These are phyloP conservation scores for Xylaria sp. DNA, from an alignment of 2,329 filamentous ascomycete species.

Conservation along the genomic window DNA sequence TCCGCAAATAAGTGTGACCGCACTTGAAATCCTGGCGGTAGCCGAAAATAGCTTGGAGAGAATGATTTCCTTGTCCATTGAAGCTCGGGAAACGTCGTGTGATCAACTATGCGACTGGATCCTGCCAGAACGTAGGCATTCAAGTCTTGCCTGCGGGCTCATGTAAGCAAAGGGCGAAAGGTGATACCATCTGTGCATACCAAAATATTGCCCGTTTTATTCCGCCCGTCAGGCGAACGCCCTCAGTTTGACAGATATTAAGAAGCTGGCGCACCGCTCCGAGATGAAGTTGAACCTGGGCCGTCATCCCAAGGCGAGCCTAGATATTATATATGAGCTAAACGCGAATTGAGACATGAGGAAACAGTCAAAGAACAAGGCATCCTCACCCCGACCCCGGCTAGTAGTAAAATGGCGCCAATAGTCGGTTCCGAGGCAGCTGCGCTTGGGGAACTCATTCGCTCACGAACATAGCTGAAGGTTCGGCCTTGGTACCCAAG, in stretches of 20 bases:
- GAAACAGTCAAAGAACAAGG: background rate
- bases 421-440: constrained; percentile 53
- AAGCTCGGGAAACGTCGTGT: constrained; percentile 57
- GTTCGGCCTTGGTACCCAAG: constrained; percentile 53
- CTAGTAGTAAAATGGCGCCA: constrained; percentile 56
- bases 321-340: constrained; percentile 40
- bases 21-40: constrained; percentile 52
- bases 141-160: constrained; percentile 55
- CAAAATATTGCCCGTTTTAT: constrained; percentile 61
- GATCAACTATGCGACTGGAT: constrained; percentile 54
- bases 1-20: constrained; percentile 42
- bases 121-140: constrained; percentile 55
- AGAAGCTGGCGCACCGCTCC: constrained; percentile 53
- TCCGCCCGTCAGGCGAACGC: constrained; percentile 50
- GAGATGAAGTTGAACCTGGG: constrained; percentile 57
- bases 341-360: background rate
- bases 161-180: constrained; percentile 21
- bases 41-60: constrained; percentile 43
- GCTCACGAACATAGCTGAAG: constrained; percentile 50
- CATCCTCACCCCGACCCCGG: constrained; percentile 55
- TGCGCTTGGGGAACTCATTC: constrained; percentile 46
- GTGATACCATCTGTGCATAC: constrained; percentile 43
- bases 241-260: constrained; percentile 46
- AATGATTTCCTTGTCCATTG: constrained; percentile 54
- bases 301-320: constrained; percentile 52